Evolutionary conservation across 768 basidiomycete species (phyloP), one percentile per base, ranked within the genome.

Genomic region (Suillus spraguei): DNA sequence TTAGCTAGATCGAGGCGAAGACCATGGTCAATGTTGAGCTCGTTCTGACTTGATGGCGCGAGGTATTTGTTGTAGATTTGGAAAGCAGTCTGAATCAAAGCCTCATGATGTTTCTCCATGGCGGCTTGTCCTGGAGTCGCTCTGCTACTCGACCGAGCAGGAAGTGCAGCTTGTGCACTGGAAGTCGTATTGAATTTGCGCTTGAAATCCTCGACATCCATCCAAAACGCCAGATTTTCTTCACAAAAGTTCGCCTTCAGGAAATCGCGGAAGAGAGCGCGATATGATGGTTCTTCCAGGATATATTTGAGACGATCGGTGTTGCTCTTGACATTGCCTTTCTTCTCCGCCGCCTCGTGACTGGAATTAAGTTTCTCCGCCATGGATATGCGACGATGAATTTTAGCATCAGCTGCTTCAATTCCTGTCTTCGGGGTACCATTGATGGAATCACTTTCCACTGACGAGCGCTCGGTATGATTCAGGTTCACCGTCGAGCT

Each of bases 11-110:
- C 97, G 68, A 94, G 95, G 65, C 97, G 89, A 44, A 99, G 82
- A 44, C 91, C 93, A 74, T 99, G 97, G 73, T 99, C 97, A 68
- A 99, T 99, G 78, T 99, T 99, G 65, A 99, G 85, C 78, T 99
- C 97, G 78, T 91, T 94, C 64, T 90, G 92, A 74, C 94, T 96
- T 35, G 95, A 93, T 1, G 95, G 96, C 0, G 97, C 97, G 28
- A 99, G 88, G 72, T 98, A 99, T 59, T 87, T 95, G 81, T 93
- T 90, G 81, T 94, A 96, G 67, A 95, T 97, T 60, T 89, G 85
- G 68, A 97, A 95, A 8, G 97, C 96, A 63, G 94, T 95, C 68
- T 92, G 90, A 70, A 99, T 96, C 68, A 99, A 82, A 28, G 93
- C 86, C 73, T 97, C 94, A 79, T 99, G 96, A 74, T 99, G 97